Percentiles rank a stretch among this genome's conserved stretches.
phyloP scores from a whole-genome alignment of 768 basidiomycete species.

The Cubamyces lactineus region DNA sequence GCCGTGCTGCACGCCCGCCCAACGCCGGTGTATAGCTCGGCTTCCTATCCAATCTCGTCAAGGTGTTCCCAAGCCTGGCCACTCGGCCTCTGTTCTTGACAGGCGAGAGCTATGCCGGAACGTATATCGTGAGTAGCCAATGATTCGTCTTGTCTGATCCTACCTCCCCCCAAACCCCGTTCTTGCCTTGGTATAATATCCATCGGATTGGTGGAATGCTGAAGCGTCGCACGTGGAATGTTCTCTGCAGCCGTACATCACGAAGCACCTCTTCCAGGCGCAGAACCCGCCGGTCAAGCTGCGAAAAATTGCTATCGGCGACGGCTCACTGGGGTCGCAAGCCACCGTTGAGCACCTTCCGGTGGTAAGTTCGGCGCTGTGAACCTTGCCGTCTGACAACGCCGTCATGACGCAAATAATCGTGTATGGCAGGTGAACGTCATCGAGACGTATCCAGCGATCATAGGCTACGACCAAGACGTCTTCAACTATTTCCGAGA shows the following conservation, averaged over 20 bases:
- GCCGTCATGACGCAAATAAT: conserved; percentile 40
- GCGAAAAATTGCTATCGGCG: conserved; percentile 70
- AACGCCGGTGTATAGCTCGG: conserved; percentile 51
- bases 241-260: conserved; percentile 63
- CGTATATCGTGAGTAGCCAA: conserved; percentile 56
- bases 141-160: conserved; percentile 48
- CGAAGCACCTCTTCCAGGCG: conserved; percentile 68
- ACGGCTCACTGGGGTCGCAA: conserved; percentile 54
- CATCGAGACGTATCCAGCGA: conserved; percentile 72
- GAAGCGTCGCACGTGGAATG: conserved; percentile 24
- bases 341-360: conserved; percentile 26
- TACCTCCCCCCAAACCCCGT: conserved; percentile 25
- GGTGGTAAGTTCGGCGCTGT: conserved; percentile 38
- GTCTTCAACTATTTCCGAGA: conserved; percentile 69
- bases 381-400: conserved; percentile 45
- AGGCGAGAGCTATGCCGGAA: conserved; percentile 77
- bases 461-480: conserved; percentile 69
- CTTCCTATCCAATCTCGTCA: conserved; percentile 69
- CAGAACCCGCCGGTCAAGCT: conserved; percentile 69
- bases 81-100: conserved; percentile 68
- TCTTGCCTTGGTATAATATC: conserved; percentile 30
- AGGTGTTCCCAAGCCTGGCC: conserved; percentile 71
- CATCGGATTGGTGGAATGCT: conserved; percentile 35
- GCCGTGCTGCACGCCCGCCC: not conserved
- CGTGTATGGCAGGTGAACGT: conserved; percentile 47